Conservation (phyloP, 495 filamentous ascomycete species). For the Melanomma pulvis-pyrius region DNA sequence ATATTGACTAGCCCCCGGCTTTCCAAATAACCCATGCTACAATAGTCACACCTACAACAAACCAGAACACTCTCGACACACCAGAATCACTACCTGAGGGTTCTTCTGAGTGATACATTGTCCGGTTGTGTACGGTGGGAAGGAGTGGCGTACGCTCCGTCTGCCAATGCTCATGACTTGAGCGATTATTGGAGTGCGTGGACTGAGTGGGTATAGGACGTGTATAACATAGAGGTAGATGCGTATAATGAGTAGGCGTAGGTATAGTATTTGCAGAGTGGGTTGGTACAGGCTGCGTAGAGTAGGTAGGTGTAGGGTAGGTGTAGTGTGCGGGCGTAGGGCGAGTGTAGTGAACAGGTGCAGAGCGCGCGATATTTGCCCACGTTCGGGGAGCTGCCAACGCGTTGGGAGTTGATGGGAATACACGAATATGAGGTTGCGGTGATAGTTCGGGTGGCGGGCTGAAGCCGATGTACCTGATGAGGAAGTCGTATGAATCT, state of each 20-base stretch:
- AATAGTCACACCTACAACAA: too few species aligned
- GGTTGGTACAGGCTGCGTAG: background rate
- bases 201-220: background rate
- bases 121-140: background rate
- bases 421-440: background rate
- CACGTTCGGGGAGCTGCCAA: background rate
- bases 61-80: too few species aligned
- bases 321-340: background rate
- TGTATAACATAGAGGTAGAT: too few species aligned
- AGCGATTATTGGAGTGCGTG: background rate
- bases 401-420: background rate
- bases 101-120: background rate
- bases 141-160: background rate
- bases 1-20: too few species aligned
- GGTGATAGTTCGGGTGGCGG: background rate
- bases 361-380: background rate
- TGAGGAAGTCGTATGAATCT: background rate
- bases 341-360: background rate
- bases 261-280: background rate
- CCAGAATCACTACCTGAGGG: too few species aligned
- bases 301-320: background rate
- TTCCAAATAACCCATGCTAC: too few species aligned
- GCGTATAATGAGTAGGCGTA: background rate
- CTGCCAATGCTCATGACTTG: background rate
- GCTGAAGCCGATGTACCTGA: background rate